Evolutionary conservation across 2,329 filamentous ascomycete genomes (phyloP).

Genomic region (Pseudopyricularia cyperi): DNA sequence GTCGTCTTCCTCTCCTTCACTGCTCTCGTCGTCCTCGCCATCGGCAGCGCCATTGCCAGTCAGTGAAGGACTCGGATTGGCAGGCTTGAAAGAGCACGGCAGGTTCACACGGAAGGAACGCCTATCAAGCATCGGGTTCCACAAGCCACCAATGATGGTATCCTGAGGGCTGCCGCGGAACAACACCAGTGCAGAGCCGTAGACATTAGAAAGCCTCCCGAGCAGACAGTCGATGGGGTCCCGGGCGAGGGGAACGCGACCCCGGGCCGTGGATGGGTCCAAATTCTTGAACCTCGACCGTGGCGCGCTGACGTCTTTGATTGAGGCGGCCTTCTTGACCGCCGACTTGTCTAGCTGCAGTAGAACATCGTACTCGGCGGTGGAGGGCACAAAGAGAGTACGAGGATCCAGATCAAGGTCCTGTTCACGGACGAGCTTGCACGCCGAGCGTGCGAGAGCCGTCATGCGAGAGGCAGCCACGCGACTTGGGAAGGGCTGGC

Average conservation of each 20-base stretch:
- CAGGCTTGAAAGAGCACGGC: conserved; percentile 51
- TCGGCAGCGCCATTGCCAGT: conserved; percentile 4
- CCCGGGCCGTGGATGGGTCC: conserved; percentile 38
- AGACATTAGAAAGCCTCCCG: conserved; percentile 52
- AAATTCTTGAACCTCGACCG: conserved; percentile 65
- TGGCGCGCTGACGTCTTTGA: conserved; percentile 18
- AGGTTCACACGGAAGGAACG: conserved; percentile 60
- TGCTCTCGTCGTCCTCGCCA: conserved; percentile 6
- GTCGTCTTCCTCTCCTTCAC: conserved; percentile 13
- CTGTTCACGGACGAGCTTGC: conserved; percentile 42
- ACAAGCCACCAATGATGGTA: conserved; percentile 40
- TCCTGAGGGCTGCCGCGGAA: conserved; percentile 55
- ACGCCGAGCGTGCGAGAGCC: conserved; percentile 64
- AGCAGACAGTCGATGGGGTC: conserved; percentile 52
- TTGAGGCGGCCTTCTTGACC: conserved; percentile 23
- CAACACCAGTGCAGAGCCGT: conserved; percentile 60
- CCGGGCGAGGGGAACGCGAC: conserved; percentile 35
- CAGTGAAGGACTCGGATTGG: conserved; percentile 7
- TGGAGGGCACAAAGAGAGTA: conserved; percentile 58
- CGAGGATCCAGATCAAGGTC: conserved; percentile 39
- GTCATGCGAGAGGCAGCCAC: conserved; percentile 79
- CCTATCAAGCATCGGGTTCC: conserved; percentile 39
- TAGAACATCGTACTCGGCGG: conserved; percentile 76
- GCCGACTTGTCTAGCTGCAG: conserved; percentile 52
- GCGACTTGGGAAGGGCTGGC: conserved; percentile 46